Base-by-base conservation (phyloP, 164 flowering plant genomes). In the Cinnamomum chago region DNA sequence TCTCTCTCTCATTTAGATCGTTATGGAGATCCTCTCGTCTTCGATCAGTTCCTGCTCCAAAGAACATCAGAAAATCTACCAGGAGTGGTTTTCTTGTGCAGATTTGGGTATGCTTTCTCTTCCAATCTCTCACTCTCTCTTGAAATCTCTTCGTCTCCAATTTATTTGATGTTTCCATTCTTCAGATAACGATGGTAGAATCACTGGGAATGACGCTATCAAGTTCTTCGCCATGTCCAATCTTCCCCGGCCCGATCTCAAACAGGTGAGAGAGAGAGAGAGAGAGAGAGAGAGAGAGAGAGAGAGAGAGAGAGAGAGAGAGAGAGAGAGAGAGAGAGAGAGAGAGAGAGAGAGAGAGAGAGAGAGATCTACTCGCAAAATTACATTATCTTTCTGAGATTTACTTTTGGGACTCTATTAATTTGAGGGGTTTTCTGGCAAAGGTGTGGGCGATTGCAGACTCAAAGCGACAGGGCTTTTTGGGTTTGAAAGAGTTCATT, bases 401-500 rank as follows among this genome's bases (percentile, higher is more conserved):
- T 64, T 64, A 3, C 52, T 40, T 23, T 25, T 64, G 51, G 22
- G 20, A 17, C 10, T 17, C n/a, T 23, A 70, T 25, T 50, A 25
- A 70, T 51, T 50, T 4, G 35, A 30, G 2, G 7, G 22, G 22
- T 64, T 22, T 24, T 25, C 74, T 58, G 58, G 47, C 14, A n/a
- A 62, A 95, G 99, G 90, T 96, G 25, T 96, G 99, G 99, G 99
- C 98, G 5, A 84, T 92, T 80, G 92, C 99, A 7, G 99, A 96
- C 84, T 86, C 92, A 18, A 94, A 87, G 78, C 74, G 97, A 65
- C 97, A 92, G 76, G 99, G 99, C 22, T 92, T 82, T 82, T 92
- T 96, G 71, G 92, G 94, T 73, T 86, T 94, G 70, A 87, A 83
- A 67, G 98, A 96, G 79, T 96, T 96, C 65, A 74, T 89, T 18